Evolutionary conservation across 2,329 filamentous ascomycete species (phyloP).

Genomic region (Scortechinia acanthostroma): DNA sequence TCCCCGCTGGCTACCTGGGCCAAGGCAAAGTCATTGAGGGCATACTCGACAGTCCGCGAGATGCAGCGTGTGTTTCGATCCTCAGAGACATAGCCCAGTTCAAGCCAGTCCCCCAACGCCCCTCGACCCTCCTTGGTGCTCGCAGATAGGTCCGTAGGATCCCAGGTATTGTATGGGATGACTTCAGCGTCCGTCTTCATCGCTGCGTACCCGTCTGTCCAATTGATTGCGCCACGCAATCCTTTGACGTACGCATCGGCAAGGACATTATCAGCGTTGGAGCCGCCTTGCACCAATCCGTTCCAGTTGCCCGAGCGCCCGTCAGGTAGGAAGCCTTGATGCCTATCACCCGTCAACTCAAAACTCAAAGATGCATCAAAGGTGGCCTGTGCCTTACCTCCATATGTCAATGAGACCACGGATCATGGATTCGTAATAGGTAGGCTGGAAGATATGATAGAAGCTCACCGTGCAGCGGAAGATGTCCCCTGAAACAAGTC

Average conservation of each 20-base stretch:
- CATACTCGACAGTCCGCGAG: conserved; percentile 47
- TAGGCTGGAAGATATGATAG: conserved; percentile 42
- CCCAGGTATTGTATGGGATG: conserved; percentile 37
- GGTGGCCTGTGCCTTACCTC: too few relatives aligned
- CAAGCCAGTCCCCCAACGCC: conserved; percentile 49
- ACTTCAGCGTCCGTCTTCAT: conserved; percentile 49
- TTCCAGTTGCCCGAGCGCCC: conserved; percentile 47
- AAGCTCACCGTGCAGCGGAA: conserved; percentile 46
- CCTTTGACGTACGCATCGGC: conserved; percentile 54
- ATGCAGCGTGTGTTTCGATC: conserved; percentile 40
- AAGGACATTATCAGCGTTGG: conserved; percentile 51
- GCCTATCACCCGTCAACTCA: too few relatives aligned
- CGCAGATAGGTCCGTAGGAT: conserved; percentile 38
- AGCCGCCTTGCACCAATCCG: conserved; percentile 48
- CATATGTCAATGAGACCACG: conserved; percentile 50
- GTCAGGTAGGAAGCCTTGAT: conserved; percentile 43
- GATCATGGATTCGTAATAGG: conserved; percentile 42
- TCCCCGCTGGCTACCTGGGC: conserved; percentile 45
- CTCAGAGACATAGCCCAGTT: conserved; percentile 45
- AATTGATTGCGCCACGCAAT: conserved; percentile 38
- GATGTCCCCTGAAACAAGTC: conserved; percentile 18
- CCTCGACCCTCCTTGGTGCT: conserved; percentile 48
- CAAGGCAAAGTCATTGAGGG: conserved; percentile 48
- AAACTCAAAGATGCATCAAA: too few relatives aligned
- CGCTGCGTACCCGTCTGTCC: conserved; percentile 40